Conservation (phyloP, 1,284 basidiomycete species). For the Gastroboletus turbinatus region DNA sequence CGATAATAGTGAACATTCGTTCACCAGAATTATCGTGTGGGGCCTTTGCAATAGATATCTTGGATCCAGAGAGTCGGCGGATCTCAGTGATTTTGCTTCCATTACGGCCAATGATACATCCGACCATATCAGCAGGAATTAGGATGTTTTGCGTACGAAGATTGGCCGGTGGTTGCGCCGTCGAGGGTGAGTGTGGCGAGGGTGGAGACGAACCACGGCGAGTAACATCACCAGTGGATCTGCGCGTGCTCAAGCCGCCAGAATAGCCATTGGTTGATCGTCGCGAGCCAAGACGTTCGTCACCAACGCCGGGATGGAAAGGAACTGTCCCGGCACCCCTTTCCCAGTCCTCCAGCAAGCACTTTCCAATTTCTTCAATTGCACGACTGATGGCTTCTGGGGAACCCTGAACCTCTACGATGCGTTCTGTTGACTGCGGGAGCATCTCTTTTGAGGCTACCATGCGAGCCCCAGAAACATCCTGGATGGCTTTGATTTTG, state of each 20-base stretch:
- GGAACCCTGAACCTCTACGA: conserved; percentile 94
- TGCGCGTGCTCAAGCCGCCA: conserved; percentile 48
- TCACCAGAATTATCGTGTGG: conserved; percentile 98
- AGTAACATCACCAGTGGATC: conserved; percentile 53
- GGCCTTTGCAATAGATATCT: conserved; percentile 97
- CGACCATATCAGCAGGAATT: conserved; percentile 98
- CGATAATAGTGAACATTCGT: conserved; percentile 98
- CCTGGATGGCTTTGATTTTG: conserved; percentile 99
- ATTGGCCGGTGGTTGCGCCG: conserved; percentile 61
- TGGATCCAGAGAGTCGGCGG: conserved; percentile 91
- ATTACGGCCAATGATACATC: conserved; percentile 95
- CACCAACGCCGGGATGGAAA: conserved; percentile 89
- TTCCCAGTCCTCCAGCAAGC: conserved; percentile 96
- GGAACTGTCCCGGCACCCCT: conserved; percentile 89
- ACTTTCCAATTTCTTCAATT: conserved; percentile 93
- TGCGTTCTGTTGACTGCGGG: conserved; percentile 96
- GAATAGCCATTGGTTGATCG: conserved; percentile 46
- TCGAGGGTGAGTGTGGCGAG: conserved; percentile 56
- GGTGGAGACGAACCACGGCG: conserved; percentile 53
- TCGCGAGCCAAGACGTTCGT: conserved; percentile 61
- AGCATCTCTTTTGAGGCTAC: conserved; percentile 99
- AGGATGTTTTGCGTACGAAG: conserved; percentile 98
- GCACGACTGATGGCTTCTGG: conserved; percentile 91
- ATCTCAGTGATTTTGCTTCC: conserved; percentile 99
- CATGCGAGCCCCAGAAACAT: conserved; percentile 94